phyloP scores from a whole-genome alignment of 768 basidiomycete genomes.

The Leucosporidium scottii region DNA sequence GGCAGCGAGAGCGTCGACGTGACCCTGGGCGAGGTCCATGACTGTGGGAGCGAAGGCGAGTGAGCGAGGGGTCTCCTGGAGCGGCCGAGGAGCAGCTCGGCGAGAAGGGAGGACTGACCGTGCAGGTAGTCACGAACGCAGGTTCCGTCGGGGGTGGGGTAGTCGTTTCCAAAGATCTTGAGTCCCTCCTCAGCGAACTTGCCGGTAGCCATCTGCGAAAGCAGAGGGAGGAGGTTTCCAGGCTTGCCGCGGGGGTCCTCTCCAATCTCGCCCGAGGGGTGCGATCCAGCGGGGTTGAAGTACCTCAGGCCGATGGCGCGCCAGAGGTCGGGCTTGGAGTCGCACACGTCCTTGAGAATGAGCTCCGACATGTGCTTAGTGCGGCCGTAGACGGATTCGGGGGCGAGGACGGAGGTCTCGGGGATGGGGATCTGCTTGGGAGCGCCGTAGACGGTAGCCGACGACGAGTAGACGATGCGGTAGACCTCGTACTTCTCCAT shows the following conservation, averaged over 20 bases:
- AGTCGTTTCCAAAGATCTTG: constrained; percentile 93
- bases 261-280: constrained; percentile 88
- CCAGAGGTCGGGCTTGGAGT: constrained; percentile 70
- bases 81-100: neutral
- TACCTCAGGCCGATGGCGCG: constrained; percentile 81
- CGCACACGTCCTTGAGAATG: constrained; percentile 79
- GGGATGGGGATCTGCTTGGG: constrained; percentile 89
- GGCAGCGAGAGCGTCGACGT: constrained; percentile 82
- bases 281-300: constrained; percentile 99
- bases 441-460: constrained; percentile 94
- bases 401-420: constrained; percentile 75
- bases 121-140: constrained; percentile 96
- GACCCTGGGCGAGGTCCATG: constrained; percentile 89
- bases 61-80: neutral
- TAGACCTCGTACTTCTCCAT: constrained; percentile 79
- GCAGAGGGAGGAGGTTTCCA: constrained; percentile 83
- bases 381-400: constrained; percentile 88
- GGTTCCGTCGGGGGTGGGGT: constrained; percentile 91
- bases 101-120: constrained; percentile 12
- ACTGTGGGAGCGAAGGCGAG: constrained; percentile 44
- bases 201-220: constrained; percentile 91
- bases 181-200: constrained; percentile 60
- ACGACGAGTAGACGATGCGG: constrained; percentile 92
- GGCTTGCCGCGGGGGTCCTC: constrained; percentile 95
- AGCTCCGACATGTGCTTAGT: constrained; percentile 94